A percentile compares a stretch with the other conserved stretches of the same genome.
These are phyloP conservation scores for Didymella arachidicola DNA, from an alignment of 2,329 filamentous ascomycete genomes.

Conservation along the genomic window DNA sequence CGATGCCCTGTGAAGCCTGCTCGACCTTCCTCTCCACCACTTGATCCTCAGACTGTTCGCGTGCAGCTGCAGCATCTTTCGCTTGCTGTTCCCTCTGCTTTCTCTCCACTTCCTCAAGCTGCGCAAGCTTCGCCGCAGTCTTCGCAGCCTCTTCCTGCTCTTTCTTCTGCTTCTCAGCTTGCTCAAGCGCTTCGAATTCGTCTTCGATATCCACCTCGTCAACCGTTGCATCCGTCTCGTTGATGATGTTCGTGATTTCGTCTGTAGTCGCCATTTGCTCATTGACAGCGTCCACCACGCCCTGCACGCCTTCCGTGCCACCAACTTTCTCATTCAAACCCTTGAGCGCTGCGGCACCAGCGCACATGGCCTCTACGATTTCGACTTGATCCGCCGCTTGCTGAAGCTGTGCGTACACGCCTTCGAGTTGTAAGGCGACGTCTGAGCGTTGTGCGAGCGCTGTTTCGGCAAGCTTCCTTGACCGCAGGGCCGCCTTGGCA, in stretches of 20 bases:
- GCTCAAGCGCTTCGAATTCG: conserved; percentile 80
- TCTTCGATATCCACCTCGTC: conserved; percentile 88
- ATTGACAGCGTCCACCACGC: conserved; percentile 75
- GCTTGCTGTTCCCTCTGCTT: conserved; percentile 48
- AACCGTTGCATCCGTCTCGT: conserved; percentile 63
- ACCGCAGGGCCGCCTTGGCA: conserved; percentile 79
- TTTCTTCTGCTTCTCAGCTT: conserved; percentile 76
- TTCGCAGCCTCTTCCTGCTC: conserved; percentile 67
- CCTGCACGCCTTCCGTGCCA: conserved; percentile 76
- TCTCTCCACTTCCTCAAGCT: conserved; percentile 46
- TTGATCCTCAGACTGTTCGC: conserved; percentile 63
- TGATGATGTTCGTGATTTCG: conserved; percentile 80
- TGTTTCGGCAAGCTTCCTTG: conserved; percentile 81
- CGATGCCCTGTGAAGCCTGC: conserved; percentile 29
- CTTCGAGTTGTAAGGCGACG: conserved; percentile 81
- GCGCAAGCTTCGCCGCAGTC: conserved; percentile 58
- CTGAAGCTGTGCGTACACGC: conserved; percentile 82
- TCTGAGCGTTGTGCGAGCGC: conserved; percentile 75
- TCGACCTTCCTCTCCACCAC: conserved; percentile 26
- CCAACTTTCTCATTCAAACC: conserved; percentile 79
- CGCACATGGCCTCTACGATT: conserved; percentile 82
- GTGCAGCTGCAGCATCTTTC: conserved; percentile 34
- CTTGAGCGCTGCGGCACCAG: conserved; percentile 75
- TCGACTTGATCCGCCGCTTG: conserved; percentile 85
- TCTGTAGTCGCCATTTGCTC: conserved; percentile 78